Evolutionary conservation across 305 asterid species (phyloP), one percentile per base, ranked within the genome.

Genomic region (Coffea humblotiana): DNA sequence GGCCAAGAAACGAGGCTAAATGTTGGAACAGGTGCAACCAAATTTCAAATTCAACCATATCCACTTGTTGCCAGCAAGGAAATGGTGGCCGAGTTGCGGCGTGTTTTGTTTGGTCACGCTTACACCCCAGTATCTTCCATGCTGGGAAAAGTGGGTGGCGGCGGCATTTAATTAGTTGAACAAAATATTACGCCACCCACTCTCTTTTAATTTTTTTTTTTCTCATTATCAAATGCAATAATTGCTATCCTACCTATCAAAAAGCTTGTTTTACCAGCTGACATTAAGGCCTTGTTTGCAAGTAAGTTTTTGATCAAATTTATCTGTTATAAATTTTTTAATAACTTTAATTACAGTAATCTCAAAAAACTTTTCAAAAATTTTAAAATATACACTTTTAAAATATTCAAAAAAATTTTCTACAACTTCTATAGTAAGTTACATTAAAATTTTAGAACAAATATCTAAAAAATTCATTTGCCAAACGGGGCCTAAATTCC

Each of bases 61-160:
- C 60, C 43, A 27, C 19, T 71, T 63, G 19, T 81, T 61, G 77
- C 74, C 78, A 71, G 43, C 78, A 40, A 76, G 43, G 52, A 75
- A 75, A 40, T 2, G 69, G 14, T 32, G 77, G 69, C 25, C 13
- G 63, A 19, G 48, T 73, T 27, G 65, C 66, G 35, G 67, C 32
- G 52, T 74, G 78, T 27, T 11, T 11, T 74, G 52, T 54, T 35
- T 37, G 56, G 8, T 40, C 78, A 58, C 37, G 78, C 70, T 40
- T 40, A 58, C 56, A 54, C 54, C 70, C 60, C 3, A 2, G 0
- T 1, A 18, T 23, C 35, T n/a, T 70, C 56, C 54, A 19, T 47
- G 6, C 54, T 13, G 8, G 23, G n/a, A 6, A 15, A 16, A 2
- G 40, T 15, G 47, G 47, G 14, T 2, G 1, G 14, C 2, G 14